Conservation (phyloP, 805 yeast genomes). For the Saccharomycopsis sp. region DNA sequence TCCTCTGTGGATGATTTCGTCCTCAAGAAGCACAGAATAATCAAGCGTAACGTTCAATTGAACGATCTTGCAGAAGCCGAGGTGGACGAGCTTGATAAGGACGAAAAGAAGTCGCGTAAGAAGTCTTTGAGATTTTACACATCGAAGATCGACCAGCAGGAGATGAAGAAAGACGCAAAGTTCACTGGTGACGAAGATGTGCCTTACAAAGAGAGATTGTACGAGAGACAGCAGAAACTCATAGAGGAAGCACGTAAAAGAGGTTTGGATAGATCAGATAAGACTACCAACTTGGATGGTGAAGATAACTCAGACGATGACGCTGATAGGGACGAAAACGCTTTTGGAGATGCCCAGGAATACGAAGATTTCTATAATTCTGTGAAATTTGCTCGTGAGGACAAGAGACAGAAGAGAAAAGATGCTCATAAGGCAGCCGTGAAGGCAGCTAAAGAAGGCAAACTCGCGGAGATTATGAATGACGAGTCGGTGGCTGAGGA, state of each 20-base stretch:
- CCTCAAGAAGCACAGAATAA: constrained; percentile 40
- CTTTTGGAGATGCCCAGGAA: constrained; percentile 32
- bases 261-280: constrained; percentile 50
- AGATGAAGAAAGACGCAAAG: constrained; percentile 50
- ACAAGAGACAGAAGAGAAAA: constrained; percentile 48
- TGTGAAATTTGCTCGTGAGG: constrained; percentile 40
- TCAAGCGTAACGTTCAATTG: constrained; percentile 28
- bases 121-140: constrained; percentile 90
- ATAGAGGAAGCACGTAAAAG: constrained; percentile 83
- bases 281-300: constrained; percentile 48
- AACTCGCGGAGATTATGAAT: constrained; percentile 51
- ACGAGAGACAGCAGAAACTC: constrained; percentile 83
- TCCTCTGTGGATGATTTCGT: constrained; percentile 29
- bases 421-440: constrained; percentile 65
- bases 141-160: constrained; percentile 87
- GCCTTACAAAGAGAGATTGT: constrained; percentile 85
- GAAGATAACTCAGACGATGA: constrained; percentile 45
- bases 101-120: constrained; percentile 77
- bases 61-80: constrained; percentile 62
- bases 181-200: constrained; percentile 81
- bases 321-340: constrained; percentile 29
- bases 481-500: constrained; percentile 57
- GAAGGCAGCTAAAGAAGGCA: constrained; percentile 79
- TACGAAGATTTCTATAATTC: constrained; percentile 51
- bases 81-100: constrained; percentile 76